phyloP scores from a whole-genome alignment of 2,329 filamentous ascomycete genomes.

The Alternaria longipes region DNA sequence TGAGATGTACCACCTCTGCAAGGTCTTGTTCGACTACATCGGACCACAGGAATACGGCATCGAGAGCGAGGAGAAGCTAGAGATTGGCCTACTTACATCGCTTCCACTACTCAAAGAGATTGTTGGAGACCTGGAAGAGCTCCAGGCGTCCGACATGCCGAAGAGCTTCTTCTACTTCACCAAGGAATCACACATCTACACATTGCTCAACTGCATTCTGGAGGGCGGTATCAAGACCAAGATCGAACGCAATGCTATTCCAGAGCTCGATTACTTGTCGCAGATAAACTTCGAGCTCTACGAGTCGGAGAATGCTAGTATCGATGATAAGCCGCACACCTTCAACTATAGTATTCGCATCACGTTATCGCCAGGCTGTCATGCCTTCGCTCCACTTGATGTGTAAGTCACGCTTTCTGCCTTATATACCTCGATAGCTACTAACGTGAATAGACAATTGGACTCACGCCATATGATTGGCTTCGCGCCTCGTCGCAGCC shows the following conservation, averaged over 20 bases:
- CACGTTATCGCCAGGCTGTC: slow-evolving; percentile 92
- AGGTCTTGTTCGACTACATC: slow-evolving; percentile 97
- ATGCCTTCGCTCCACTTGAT: slow-evolving; percentile 94
- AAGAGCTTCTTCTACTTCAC: slow-evolving; percentile 99
- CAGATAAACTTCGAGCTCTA: slow-evolving; percentile 99
- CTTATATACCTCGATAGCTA: background rate
- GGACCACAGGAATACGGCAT: slow-evolving; percentile 99
- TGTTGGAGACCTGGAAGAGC: slow-evolving; percentile 94
- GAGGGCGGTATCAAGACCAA: slow-evolving; percentile 97
- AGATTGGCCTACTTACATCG: slow-evolving; percentile 94
- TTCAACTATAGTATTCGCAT: slow-evolving; percentile 98
- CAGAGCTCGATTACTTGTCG: slow-evolving; percentile 94
- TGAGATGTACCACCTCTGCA: slow-evolving; percentile 91
- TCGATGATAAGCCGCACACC: slow-evolving; percentile 69
- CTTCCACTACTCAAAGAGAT: slow-evolving; percentile 95
- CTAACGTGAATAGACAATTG: slow-evolving; percentile 66
- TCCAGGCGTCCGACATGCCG: slow-evolving; percentile 91
- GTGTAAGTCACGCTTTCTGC: slow-evolving; percentile 59
- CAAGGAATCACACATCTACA: slow-evolving; percentile 99
- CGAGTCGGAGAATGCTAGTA: slow-evolving; percentile 80
- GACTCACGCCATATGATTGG: slow-evolving; percentile 97
- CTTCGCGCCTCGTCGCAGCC: slow-evolving; percentile 85
- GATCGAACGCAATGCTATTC: slow-evolving; percentile 93
- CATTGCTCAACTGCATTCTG: slow-evolving; percentile 94
- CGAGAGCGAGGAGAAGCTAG: slow-evolving; percentile 93